Conservation (phyloP, 2,329 filamentous ascomycete genomes). For the Polytolypa hystricis region DNA sequence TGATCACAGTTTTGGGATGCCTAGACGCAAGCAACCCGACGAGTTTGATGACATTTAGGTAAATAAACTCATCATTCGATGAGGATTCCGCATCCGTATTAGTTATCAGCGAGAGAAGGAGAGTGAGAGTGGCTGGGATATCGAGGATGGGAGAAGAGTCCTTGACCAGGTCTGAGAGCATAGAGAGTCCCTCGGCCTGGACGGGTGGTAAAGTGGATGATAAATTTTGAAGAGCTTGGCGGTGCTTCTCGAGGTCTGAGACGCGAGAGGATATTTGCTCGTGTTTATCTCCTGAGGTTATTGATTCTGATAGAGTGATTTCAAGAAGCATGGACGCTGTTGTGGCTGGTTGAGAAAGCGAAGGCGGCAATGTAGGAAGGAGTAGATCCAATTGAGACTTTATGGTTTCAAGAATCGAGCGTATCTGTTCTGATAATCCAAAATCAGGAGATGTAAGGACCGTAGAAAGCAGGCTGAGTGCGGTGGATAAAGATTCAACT, state of each 20-base stretch:
- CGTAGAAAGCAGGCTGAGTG: conserved; percentile 33
- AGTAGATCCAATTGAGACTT: conserved; percentile 28
- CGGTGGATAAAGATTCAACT: conserved; percentile 28
- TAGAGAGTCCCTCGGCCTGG: conserved; percentile 33
- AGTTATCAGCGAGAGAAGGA: conserved; percentile 30
- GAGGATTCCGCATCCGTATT: conserved; percentile 24
- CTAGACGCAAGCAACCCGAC: conserved; percentile 30
- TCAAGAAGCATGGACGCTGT: conserved; percentile 34
- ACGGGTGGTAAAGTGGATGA: conserved; percentile 31
- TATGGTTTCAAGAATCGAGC: conserved; percentile 21
- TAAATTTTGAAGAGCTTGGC: conserved; percentile 30
- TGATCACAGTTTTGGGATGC: conserved; percentile 32
- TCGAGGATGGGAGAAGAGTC: conserved; percentile 33
- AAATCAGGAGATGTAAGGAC: conserved; percentile 33
- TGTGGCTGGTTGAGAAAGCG: conserved; percentile 27
- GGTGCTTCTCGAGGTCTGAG: conserved; percentile 30
- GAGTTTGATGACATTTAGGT: conserved; percentile 33
- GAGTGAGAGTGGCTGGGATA: conserved; percentile 30
- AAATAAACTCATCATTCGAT: conserved; percentile 32
- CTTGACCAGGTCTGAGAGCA: conserved; percentile 29
- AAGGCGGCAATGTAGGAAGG: conserved; percentile 21
- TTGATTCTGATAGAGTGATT: conserved; percentile 22
- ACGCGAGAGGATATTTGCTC: conserved; percentile 17
- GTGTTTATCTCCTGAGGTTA: conserved; percentile 15
- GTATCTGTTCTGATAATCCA: conserved; percentile 19